Conservation (phyloP, 768 basidiomycete genomes). For the Exsudoporus frostii region DNA sequence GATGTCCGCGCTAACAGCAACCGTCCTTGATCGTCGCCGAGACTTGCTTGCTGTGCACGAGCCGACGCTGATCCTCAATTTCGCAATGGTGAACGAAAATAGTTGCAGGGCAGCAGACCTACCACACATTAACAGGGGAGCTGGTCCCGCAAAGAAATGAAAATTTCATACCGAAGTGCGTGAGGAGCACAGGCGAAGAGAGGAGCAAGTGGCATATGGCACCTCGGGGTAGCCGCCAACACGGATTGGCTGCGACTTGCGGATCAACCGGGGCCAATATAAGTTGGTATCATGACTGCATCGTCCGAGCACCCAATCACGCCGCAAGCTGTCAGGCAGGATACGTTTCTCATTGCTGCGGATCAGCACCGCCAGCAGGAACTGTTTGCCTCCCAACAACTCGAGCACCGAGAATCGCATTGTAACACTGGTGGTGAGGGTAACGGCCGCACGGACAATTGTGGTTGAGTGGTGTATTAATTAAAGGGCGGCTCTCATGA, state of each 20-base stretch:
- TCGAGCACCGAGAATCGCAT: constrained; percentile 21
- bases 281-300: constrained; percentile 6
- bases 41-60: constrained; percentile 31
- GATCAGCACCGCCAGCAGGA: constrained; percentile 16
- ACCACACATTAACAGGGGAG: constrained; percentile 11
- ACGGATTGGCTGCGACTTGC: constrained; percentile 20
- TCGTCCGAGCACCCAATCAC: background rate
- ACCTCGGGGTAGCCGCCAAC: constrained; percentile 6
- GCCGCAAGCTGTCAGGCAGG: constrained; percentile 2
- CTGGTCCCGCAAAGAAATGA: constrained; percentile 14
- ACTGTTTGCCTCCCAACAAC: constrained; percentile 5
- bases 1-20: constrained; percentile 27
- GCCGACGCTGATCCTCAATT: constrained; percentile 29
- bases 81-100: constrained; percentile 9
- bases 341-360: constrained; percentile 15
- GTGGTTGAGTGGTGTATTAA: constrained; percentile 26
- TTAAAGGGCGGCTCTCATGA: constrained; percentile 30
- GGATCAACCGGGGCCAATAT: constrained; percentile 28
- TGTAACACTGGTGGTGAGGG: constrained; percentile 7
- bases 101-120: constrained; percentile 9
- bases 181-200: constrained; percentile 13
- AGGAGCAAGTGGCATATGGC: constrained; percentile 5
- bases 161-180: constrained; percentile 20
- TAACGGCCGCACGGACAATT: constrained; percentile 18
- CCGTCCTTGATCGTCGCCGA: constrained; percentile 33